phyloP scores from a whole-genome alignment of 345 rosid species.

The Boechera stricta region DNA sequence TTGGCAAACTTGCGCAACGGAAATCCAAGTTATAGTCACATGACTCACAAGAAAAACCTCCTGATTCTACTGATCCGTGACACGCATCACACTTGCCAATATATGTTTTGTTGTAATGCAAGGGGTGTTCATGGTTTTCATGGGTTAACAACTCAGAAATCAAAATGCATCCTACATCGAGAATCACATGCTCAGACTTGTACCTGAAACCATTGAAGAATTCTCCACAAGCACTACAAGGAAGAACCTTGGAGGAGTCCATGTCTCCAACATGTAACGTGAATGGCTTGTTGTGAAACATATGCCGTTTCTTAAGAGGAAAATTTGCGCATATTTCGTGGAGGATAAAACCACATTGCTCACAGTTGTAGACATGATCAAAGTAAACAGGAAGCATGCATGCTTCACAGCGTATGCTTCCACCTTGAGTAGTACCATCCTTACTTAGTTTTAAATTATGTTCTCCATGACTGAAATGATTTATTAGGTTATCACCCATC shows the following conservation, averaged over 20 bases:
- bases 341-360: neutral
- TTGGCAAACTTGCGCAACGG: neutral
- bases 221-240: neutral
- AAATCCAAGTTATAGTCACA: neutral
- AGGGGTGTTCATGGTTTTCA: neutral
- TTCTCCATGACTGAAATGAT: neutral
- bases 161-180: neutral
- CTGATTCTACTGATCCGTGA: neutral
- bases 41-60: neutral
- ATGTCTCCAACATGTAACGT: neutral
- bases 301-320: neutral
- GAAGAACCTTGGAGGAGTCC: neutral
- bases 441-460: neutral
- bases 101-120: conserved; percentile 1
- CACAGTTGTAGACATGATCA: neutral
- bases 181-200: neutral
- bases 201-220: neutral
- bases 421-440: neutral
- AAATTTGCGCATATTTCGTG: conserved; percentile 1
- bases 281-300: neutral
- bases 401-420: neutral
- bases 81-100: neutral
- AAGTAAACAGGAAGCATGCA: neutral
- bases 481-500: neutral
- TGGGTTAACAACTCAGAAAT: neutral